Base-by-base conservation (phyloP, 2,329 filamentous ascomycete species). In the Trichoderma afroharzianum region DNA sequence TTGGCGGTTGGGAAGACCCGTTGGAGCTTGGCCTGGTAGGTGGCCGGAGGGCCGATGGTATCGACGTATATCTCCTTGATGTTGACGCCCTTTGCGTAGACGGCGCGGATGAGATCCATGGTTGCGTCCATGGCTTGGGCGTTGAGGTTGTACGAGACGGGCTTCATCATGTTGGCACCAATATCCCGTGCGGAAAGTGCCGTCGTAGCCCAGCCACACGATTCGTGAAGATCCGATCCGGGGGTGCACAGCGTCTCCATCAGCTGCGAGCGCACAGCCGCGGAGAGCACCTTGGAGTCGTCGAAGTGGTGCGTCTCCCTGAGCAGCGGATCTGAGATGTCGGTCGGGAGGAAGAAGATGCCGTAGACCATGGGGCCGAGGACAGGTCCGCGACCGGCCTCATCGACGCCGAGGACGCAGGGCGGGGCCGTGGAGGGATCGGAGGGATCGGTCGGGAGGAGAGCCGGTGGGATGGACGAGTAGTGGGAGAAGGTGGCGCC, bases 71-170 rank as follows among this genome's bases (percentile, higher is more conserved):
- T 93, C 81, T 98, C 93, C 71, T 86, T 88, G 5, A 98, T 85
- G 80, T 97, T 94, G 73, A 98, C 92, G 43, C 93, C 93, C 24
- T 87, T 86, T 9, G 89, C 90, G 43, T 96, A 87, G 4, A 97
- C 92, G 43, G 90, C 90, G 70, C 89, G 86, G 77, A 98, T 95
- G 67, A 99, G 85, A 50, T 88, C 88, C 28, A 97, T 89, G 0
- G 95, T 98, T 4, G 95, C 93, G 81, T 97, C 95, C 89, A 96
- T 92, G 21, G 95, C 95, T 82, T 99, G 96, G 5, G 94, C 94
- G 80, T 99, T 99, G 74, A 99, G 88, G 80, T 99, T 99, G 83
- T 98, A 97, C 4, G 85, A 80, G 9, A 85, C 84, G 3, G 90
- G 87, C 11, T 88, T 86, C 77, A 96, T 85, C 93, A 97, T 97